Base-by-base conservation (phyloP, 2,329 filamentous ascomycete species). In the Microdochium trichocladiopsis region DNA sequence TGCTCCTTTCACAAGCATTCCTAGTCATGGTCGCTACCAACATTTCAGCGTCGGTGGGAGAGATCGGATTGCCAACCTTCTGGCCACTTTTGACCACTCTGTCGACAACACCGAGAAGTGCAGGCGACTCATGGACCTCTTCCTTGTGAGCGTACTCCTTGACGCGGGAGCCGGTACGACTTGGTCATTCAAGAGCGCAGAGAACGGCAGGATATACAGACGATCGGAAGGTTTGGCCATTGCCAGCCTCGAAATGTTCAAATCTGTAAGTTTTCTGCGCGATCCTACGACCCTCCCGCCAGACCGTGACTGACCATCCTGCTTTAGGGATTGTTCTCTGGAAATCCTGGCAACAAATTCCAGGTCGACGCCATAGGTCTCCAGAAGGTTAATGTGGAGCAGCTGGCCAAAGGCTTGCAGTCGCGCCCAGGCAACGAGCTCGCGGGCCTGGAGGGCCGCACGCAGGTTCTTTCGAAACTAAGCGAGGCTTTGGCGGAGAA, bases 161-260 rank as follows among this genome's bases (percentile, higher is more conserved):
- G 89, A 95, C 64, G 90, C 94, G 4, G 94, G 94, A 41, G 91
- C 94, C 2, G 94, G 94, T 41, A 93, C 84, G 2, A 80, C 83
- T 58, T 99, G 94, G 94, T 86, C 84, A 60, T 99, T 96, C 73
- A 94, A 89, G 74, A 95, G 90, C 65, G 86, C 86, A 57, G 57
- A 57, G 43, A 57, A 54, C 25, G 55, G 55, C 22, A 36, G 52
- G 18, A 33, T 52, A 16, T 58, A 57, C 45, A 48, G 45, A 23
- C 25, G 56, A 48, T 56, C 50, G 23, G 53, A 96, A 68, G 92
- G 92, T 9, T 78, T 96, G 52, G 92, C 92, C 9, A 84, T 86
- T 58, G 83, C 83, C 6, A 84, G 79, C 57, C 65, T 86, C 62
- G 92, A 96, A 60, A 96, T 96, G 92, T 96, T 96, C 79, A 96